Percentiles rank a stretch among this genome's conserved stretches.
Conservation (phyloP, 1,284 basidiomycete species). For the Pascua sp. region DNA sequence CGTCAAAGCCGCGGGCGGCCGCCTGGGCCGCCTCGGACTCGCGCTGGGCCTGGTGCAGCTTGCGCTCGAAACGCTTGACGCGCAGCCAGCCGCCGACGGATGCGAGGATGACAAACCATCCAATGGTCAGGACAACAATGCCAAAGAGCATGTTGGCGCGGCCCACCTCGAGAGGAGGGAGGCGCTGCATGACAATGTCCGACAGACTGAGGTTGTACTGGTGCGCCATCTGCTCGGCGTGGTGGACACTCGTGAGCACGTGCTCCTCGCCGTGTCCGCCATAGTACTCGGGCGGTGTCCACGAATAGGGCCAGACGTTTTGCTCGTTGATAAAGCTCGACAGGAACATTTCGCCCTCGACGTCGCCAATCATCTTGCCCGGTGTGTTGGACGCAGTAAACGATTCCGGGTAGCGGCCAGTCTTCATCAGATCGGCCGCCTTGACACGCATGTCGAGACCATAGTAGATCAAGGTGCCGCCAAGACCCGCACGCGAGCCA, state of each 20-base stretch:
- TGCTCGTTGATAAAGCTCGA: conserved; percentile 19
- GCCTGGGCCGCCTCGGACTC: conserved; percentile 41
- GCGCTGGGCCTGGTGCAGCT: conserved; percentile 33
- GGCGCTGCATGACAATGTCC: conserved; percentile 33
- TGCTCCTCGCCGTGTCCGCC: conserved; percentile 5
- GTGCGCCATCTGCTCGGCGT: conserved; percentile 43
- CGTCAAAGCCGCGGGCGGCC: conserved; percentile 20
- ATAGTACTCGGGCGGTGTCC: neutral
- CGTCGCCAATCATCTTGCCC: conserved; percentile 25
- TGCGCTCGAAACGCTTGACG: conserved; percentile 61
- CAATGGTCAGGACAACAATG: conserved; percentile 86
- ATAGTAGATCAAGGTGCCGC: conserved; percentile 88
- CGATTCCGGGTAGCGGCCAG: conserved; percentile 38
- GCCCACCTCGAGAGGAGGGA: conserved; percentile 44
- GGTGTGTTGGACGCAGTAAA: conserved; percentile 29
- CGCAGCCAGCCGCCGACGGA: conserved; percentile 77
- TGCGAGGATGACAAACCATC: conserved; percentile 84
- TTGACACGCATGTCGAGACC: conserved; percentile 73
- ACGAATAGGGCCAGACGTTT: neutral
- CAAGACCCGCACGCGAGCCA: conserved; percentile 89
- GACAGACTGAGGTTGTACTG: conserved; percentile 42
- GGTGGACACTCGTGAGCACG: conserved; percentile 49
- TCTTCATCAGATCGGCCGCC: conserved; percentile 45
- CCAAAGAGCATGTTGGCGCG: conserved; percentile 72
- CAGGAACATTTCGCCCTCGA: conserved; percentile 40